A percentile compares a stretch with the other conserved stretches of the same genome.
Conservation (phyloP, 306 rosid genomes). For the Vicia sativa region DNA sequence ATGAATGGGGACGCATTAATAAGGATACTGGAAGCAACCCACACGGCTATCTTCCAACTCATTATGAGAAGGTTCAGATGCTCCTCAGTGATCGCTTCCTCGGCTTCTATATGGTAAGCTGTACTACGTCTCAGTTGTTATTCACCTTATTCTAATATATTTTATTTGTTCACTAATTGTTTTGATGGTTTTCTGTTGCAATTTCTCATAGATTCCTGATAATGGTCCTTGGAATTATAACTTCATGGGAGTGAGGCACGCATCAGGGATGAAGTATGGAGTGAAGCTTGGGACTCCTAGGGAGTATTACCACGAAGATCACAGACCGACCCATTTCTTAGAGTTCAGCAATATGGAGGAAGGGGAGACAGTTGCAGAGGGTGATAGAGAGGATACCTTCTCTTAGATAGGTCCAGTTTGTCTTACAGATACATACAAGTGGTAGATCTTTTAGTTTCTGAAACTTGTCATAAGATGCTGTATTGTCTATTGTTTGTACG, state of each 20-base stretch:
- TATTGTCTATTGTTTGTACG: slow-evolving; percentile 21
- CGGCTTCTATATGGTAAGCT: slow-evolving; percentile 94
- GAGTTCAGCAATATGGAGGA: slow-evolving; percentile 97
- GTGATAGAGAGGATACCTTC: slow-evolving; percentile 84
- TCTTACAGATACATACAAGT: background rate
- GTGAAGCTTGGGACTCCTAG: slow-evolving; percentile 89
- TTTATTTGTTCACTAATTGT: background rate
- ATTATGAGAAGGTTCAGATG: slow-evolving; percentile 99
- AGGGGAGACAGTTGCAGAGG: slow-evolving; percentile 72
- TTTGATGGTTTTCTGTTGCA: slow-evolving; percentile 5
- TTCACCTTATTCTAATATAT: background rate
- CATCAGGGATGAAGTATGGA: slow-evolving; percentile 89
- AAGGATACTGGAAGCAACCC: slow-evolving; percentile 98
- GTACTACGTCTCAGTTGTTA: background rate
- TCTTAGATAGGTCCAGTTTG: background rate
- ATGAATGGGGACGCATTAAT: slow-evolving; percentile 97
- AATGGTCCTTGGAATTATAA: slow-evolving; percentile 99
- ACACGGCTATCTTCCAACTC: slow-evolving; percentile 96
- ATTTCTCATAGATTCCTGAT: slow-evolving; percentile 72
- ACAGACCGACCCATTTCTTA: slow-evolving; percentile 92
- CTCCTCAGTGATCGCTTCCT: slow-evolving; percentile 98
- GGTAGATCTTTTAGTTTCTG: background rate
- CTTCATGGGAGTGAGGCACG: slow-evolving; percentile 97
- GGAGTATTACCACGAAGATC: slow-evolving; percentile 93
- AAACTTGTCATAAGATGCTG: slow-evolving; percentile 30